Base-by-base conservation (phyloP, 345 rosid species). In the Carallia brachiata region DNA sequence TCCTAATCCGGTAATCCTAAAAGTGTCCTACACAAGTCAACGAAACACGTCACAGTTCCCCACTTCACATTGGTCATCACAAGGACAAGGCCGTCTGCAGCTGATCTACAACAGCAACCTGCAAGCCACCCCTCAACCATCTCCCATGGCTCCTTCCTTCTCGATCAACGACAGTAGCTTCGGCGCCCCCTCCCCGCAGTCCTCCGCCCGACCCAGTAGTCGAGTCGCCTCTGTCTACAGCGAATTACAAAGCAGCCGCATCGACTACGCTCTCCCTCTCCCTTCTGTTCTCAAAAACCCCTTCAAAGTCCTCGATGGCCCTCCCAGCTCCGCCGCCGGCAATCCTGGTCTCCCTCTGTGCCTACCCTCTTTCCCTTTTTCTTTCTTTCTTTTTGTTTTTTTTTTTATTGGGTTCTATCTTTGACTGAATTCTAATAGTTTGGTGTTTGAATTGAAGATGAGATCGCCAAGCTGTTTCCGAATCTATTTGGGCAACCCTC, bases 271-370 rank as follows among this genome's bases (percentile, higher is more conserved):
- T 7, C 96, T 92, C 68, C 88, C 92, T 66, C 78, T 92, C 37
- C 99, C 99, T 73, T 90, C 95, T 23, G 97, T 92, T 15, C 83
- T 96, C 39, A 80, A 63, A 62, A 82, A 72, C 50, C 78, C 92
- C 31, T 90, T 90, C 85, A 81, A 80, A 72, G 70, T 90, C 84
- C 89, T 92, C 76, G 90, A 96, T 9, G 98, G 98, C 8, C 90
- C 94, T 13, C 85, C 89, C 18, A 92, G 98, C 75, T 85, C 99
- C 15, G 89, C 98, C 61, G 94, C 99, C 17, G 99, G 99, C 39
- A 92, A 85, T 76, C 94, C 99, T 54, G 98, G 98, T 90, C 19
- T 52, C 5, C 55, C 4, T 17, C 48, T 5, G 30, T 60, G 5
- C 54, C 17, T 30, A 59, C 52, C 16, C 39, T 65, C 39, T 62